Base-by-base conservation (phyloP, 2,329 filamentous ascomycete genomes). In the Colletotrichum echinochloae region DNA sequence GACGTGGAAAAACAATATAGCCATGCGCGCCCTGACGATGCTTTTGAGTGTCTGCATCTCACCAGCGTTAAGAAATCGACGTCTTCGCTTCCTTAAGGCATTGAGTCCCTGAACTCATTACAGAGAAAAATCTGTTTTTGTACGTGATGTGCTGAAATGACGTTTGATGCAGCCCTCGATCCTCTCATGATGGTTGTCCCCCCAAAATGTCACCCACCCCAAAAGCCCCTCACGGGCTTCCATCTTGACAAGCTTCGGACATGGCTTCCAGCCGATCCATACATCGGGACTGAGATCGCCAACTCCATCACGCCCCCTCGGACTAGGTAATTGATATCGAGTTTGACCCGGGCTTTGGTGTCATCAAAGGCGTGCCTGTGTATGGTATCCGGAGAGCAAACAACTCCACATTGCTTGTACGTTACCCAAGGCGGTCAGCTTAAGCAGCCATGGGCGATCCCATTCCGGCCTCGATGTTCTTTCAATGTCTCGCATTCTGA, bases 401-500 rank as follows among this genome's bases (percentile, higher is more conserved):
- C 33, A 52, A 39, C 33, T 52, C 51, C 44, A 63, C 57, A 54
- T 62, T 54, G 35, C 57, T 54, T 57, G 23, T 54, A 18, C 26
- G n/a, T 20, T 62, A 33, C 44, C 51, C 23, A 37, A 61, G 64
- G 11, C 49, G 54, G 51, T 46, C 41, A 62, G 41, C 30, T 20
- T 26, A 18, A 23, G 37, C 30, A 63, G 64, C 44, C 64, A 33
- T 39, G 26, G n/a, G 28, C 39, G 20, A 55, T 59, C 64, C 52
- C 52, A 30, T 71, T 71, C 64, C 59, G 37, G 65, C 28, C 37
- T 28, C 4, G 11, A 37, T 26, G 20, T 20, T 46, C 57, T 54
- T 37, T n/a, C n/a, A 28, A 49, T 68, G 52, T 60, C 68, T 71
- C 44, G 26, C 57, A 23, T 59, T n/a, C 5, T 35, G 26, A 68